phyloP scores from a whole-genome alignment of 169 alveolate genomes.

The Perkinsus olseni region DNA sequence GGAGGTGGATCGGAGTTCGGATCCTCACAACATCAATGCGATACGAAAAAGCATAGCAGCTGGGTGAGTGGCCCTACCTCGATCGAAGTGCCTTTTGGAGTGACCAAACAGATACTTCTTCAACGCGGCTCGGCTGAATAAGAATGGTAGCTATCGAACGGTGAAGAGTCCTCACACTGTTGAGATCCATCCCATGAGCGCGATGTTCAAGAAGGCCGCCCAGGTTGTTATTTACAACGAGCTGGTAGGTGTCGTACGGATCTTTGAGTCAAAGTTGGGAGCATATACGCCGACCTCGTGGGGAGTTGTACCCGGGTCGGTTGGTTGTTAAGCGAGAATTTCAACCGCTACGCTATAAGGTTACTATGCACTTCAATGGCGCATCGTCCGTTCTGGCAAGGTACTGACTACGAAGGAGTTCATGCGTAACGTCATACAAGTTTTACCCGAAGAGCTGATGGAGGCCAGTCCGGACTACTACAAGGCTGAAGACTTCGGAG shows the following conservation, averaged over 20 bases:
- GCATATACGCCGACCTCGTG: background rate
- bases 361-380: background rate
- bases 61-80: background rate
- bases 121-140: conserved; percentile 81
- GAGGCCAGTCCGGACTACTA: conserved; percentile 96
- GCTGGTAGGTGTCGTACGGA: conserved; percentile 40
- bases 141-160: conserved; percentile 82
- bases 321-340: background rate
- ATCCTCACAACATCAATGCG: background rate
- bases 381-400: background rate
- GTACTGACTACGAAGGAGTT: conserved; percentile 87
- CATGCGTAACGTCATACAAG: conserved; percentile 87
- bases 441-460: conserved; percentile 85
- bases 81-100: background rate
- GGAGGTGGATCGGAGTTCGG: conserved; percentile 49
- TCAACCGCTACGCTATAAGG: background rate
- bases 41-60: background rate
- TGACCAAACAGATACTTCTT: conserved; percentile 8
- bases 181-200: conserved; percentile 87
- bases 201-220: conserved; percentile 63
- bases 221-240: conserved; percentile 83
- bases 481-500: conserved; percentile 35
- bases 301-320: background rate
- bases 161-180: conserved; percentile 87
- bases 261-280: background rate